These are phyloP conservation scores for Cryptococcus sp. DNA, from an alignment of 1,284 basidiomycete genomes.

Conservation along the genomic window DNA sequence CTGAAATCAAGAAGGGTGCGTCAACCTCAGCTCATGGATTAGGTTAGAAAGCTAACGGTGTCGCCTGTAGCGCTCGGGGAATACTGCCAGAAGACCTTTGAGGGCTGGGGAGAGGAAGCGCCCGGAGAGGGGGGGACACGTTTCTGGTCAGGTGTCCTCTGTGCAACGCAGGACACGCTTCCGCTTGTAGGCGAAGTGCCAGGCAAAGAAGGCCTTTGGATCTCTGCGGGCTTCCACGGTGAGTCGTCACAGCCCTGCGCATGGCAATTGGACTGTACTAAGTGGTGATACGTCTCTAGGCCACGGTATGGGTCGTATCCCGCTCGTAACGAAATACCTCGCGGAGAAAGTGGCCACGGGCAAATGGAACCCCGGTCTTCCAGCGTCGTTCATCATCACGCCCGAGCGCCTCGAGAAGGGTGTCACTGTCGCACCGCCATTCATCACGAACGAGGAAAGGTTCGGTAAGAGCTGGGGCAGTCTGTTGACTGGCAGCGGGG, in stretches of 20 bases:
- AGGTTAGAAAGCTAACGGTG: neutral
- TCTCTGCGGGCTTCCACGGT: conserved; percentile 30
- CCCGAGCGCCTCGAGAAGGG: conserved; percentile 15
- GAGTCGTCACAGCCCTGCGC: neutral
- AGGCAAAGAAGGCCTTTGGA: conserved; percentile 21
- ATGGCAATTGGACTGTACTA: neutral
- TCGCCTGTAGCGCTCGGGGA: conserved; percentile 11
- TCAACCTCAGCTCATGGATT: neutral
- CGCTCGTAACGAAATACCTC: conserved; percentile 16
- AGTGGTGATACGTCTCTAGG: conserved; percentile 7
- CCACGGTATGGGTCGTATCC: conserved; percentile 32
- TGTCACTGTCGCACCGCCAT: conserved; percentile 11
- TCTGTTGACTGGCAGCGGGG: neutral
- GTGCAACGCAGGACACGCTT: conserved; percentile 29
- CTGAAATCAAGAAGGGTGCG: conserved; percentile 10
- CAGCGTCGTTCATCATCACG: conserved; percentile 13
- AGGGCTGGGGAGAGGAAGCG: conserved; percentile 28
- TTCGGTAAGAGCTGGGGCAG: too few species aligned
- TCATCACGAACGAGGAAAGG: conserved; percentile 12
- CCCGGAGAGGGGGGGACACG: conserved; percentile 28
- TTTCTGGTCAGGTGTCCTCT: conserved; percentile 36
- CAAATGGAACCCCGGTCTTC: conserved; percentile 17
- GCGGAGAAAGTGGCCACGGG: conserved; percentile 14
- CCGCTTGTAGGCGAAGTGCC: conserved; percentile 34
- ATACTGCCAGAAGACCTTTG: conserved; percentile 21